phyloP scores from a whole-genome alignment of 768 basidiomycete genomes.

The Russula foetens region DNA sequence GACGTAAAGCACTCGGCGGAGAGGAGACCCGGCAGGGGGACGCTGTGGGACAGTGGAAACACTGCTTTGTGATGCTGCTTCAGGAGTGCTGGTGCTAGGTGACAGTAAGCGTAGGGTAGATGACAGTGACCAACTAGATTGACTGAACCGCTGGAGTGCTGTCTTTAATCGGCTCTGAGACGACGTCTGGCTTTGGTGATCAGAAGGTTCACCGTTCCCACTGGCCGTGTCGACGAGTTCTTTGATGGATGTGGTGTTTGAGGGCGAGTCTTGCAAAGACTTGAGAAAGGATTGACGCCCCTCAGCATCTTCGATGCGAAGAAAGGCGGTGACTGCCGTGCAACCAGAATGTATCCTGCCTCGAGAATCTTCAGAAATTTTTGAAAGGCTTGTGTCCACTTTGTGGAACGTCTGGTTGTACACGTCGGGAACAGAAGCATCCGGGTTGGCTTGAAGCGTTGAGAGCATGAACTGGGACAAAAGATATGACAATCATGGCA shows the following conservation, averaged over 20 bases:
- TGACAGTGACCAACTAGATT: conserved; percentile 9
- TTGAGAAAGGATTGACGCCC: conserved; percentile 63
- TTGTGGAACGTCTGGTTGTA: conserved; percentile 92
- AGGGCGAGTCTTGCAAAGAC: not conserved
- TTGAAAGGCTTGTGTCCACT: conserved; percentile 78
- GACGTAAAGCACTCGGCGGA: conserved; percentile 79
- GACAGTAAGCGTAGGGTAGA: conserved; percentile 17
- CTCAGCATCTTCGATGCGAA: conserved; percentile 79
- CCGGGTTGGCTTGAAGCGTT: conserved; percentile 52
- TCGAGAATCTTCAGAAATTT: conserved; percentile 76
- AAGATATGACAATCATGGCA: conserved; percentile 1
- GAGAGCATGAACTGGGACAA: conserved; percentile 53
- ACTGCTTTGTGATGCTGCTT: conserved; percentile 13
- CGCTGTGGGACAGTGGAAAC: conserved; percentile 16
- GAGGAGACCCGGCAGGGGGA: conserved; percentile 24
- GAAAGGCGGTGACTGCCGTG: conserved; percentile 92
- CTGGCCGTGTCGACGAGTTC: conserved; percentile 1
- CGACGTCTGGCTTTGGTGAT: conserved; percentile 9
- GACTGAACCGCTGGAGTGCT: conserved; percentile 17
- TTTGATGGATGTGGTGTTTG: not conserved
- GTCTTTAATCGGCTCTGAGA: conserved; percentile 11
- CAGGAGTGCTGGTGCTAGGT: conserved; percentile 8
- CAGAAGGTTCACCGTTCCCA: conserved; percentile 8
- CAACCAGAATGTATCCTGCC: conserved; percentile 96
- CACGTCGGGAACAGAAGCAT: conserved; percentile 67